Conservation (phyloP, 2,329 filamentous ascomycete species). For the Botryotinia narcissicola region DNA sequence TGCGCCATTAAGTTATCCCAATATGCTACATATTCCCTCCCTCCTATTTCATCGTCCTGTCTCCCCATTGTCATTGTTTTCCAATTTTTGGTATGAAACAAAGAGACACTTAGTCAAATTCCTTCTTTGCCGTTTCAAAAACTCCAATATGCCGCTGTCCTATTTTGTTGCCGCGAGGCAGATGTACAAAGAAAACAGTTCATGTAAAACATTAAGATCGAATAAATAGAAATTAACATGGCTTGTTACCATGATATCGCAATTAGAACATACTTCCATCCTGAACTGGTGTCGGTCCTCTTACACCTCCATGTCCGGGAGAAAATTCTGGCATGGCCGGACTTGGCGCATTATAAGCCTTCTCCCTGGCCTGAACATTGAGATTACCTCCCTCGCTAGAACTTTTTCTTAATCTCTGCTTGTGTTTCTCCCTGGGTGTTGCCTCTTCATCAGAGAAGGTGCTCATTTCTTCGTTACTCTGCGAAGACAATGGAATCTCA, state of each 20-base stretch:
- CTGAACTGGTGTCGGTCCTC: background rate
- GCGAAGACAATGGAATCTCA: constrained; percentile 32
- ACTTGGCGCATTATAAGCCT: constrained; percentile 31
- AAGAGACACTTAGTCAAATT: background rate
- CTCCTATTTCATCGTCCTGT: background rate
- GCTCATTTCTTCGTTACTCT: constrained; percentile 37
- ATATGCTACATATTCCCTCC: constrained; percentile 21
- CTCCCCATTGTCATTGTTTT: constrained; percentile 6
- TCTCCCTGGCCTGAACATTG: constrained; percentile 33
- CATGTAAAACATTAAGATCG: constrained; percentile 34
- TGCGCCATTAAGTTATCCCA: constrained; percentile 27
- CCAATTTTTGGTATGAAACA: constrained; percentile 10
- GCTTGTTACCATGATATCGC: constrained; percentile 14
- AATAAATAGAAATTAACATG: constrained; percentile 25
- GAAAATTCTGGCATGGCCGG: constrained; percentile 33
- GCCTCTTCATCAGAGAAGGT: constrained; percentile 38
- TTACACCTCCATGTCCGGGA: constrained; percentile 7
- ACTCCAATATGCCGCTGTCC: constrained; percentile 29
- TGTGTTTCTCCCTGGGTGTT: constrained; percentile 26
- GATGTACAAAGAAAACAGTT: constrained; percentile 28
- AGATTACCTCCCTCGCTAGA: constrained; percentile 38
- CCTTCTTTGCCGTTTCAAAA: constrained; percentile 16
- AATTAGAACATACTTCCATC: constrained; percentile 38
- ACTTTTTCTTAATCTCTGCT: constrained; percentile 35
- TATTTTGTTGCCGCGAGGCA: constrained; percentile 29